Conservation (phyloP, 495 filamentous ascomycete species). For the Choiromyces venosus region DNA sequence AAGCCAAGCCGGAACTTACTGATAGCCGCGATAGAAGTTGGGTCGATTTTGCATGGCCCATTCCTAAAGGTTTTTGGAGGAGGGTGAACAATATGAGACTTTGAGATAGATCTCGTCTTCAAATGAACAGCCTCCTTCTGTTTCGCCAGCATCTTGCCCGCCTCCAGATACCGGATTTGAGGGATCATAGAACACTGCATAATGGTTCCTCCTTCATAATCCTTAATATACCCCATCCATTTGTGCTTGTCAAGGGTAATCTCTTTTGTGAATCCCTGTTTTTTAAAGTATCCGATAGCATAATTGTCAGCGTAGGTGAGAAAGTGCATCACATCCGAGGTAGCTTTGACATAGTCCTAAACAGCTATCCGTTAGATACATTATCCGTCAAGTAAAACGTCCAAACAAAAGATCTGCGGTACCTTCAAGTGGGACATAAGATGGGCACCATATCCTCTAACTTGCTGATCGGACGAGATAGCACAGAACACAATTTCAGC, state of each 20-base stretch:
- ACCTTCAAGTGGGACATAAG: conserved; percentile 91
- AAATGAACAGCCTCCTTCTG: conserved; percentile 91
- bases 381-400: conserved; percentile 6
- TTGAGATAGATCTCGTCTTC: conserved; percentile 88
- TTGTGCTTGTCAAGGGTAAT: conserved; percentile 83
- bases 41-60: conserved; percentile 46
- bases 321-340: conserved; percentile 95
- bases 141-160: conserved; percentile 90
- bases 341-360: conserved; percentile 90
- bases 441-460: conserved; percentile 96
- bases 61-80: conserved; percentile 66
- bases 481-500: conserved; percentile 99
- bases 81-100: conserved; percentile 77
- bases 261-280: conserved; percentile 98
- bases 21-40: conserved; percentile 43
- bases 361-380: conserved; percentile 16
- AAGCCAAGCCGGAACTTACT: conserved; percentile 27
- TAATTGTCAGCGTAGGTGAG: conserved; percentile 98
- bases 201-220: conserved; percentile 97
- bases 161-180: conserved; percentile 86
- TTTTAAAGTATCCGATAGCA: conserved; percentile 98
- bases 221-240: conserved; percentile 99
- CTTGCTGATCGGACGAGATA: conserved; percentile 95
- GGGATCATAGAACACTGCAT: conserved; percentile 99
- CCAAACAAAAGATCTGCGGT: neutral